phyloP scores from a whole-genome alignment of 768 basidiomycete genomes.

The Mycena maculata region DNA sequence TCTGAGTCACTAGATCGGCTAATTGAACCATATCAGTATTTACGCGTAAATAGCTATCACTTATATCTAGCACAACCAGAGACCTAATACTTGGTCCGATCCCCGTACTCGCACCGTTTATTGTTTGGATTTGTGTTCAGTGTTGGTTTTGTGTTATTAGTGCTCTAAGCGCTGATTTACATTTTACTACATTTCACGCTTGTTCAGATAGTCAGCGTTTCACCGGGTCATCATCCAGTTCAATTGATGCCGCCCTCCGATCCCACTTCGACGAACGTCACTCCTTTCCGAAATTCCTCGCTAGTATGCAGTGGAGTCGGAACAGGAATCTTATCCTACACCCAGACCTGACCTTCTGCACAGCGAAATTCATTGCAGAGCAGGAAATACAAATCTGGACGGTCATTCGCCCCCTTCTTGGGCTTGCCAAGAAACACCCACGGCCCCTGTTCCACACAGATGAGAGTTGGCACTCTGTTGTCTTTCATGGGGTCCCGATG shows the following conservation, averaged over 20 bases:
- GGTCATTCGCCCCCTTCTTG: not conserved
- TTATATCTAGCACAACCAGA: too few species aligned
- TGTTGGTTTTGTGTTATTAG: too few species aligned
- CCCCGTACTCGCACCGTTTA: too few species aligned
- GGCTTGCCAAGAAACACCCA: not conserved
- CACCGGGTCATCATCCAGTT: not conserved
- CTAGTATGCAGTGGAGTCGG: not conserved
- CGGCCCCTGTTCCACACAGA: not conserved
- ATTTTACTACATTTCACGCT: too few species aligned
- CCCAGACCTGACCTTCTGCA: not conserved
- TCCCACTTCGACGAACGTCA: not conserved
- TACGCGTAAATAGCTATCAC: too few species aligned
- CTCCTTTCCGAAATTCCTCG: not conserved
- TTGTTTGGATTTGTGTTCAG: too few species aligned
- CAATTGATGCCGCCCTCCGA: not conserved
- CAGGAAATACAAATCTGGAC: not conserved
- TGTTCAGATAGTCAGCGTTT: too few species aligned
- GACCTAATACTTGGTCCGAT: too few species aligned
- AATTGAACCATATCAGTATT: too few species aligned
- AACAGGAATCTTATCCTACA: not conserved
- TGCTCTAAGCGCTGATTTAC: too few species aligned
- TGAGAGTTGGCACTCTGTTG: constrained; percentile 9
- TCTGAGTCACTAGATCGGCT: too few species aligned
- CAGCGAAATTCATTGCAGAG: not conserved
- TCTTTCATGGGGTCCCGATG: constrained; percentile 16